Base-by-base conservation (phyloP, 257 asterid genomes). In the Solanum chmielewskii region DNA sequence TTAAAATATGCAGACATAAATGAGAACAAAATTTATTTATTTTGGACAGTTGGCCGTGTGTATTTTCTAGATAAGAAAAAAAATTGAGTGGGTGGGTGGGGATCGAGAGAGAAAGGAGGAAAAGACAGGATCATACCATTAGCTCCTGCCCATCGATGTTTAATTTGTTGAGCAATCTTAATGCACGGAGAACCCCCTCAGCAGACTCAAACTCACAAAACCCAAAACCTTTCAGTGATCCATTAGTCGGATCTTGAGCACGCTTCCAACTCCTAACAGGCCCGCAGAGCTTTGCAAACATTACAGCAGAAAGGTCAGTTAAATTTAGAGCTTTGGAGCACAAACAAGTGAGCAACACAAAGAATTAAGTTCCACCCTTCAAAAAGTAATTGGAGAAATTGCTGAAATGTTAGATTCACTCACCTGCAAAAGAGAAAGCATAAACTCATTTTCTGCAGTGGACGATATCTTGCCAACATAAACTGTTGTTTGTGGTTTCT, bases 241-340 rank as follows among this genome's bases (percentile, higher is more conserved):
- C 99, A 84, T 87, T 87, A 15, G 99, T 90, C 18, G 99, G 98
- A 90, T 93, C 97, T 90, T 97, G 99, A 89, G 98, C 95, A 68
- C 99, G 99, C 82, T 95, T 97, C 99, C 99, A 97, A 93, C 91
- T 96, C 95, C 94, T 96, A 64, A 97, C 98, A 42, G 98, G 98
- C 85, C 99, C 99, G 87, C 99, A 97, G 37, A 96, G 98, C 99
- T 97, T 90, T 90, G 91, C 83, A 92, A 89, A 88, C 41, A 47
- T 49, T 86, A 21, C 33, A 68, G 69, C 47, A 85, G 42, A 80
- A 80, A 47, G 41, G 8, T 27, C 84, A 18, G 85, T 44, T 44
- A 44, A 77, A 14, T 80, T 27, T 80, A 80, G 84, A 80, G 41
- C 25, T 80, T 31, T 56, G 69, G 47, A 82, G 73, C 90, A 75